Evolutionary conservation across 768 basidiomycete genomes (phyloP).

Genomic region (Boletus subcaerulescens): DNA sequence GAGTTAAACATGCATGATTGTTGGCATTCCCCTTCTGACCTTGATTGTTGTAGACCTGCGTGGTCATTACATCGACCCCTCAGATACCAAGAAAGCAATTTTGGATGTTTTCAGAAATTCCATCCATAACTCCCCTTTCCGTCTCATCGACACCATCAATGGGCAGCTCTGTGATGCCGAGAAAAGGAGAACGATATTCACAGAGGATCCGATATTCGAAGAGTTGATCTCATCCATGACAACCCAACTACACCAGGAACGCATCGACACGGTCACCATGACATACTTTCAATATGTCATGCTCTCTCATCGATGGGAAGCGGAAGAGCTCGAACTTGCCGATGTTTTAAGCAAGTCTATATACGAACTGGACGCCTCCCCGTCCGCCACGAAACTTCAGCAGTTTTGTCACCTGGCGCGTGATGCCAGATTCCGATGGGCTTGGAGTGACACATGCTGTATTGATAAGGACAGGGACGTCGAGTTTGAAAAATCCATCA

Average conservation of each 20-base stretch:
- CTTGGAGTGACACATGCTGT: constrained; percentile 25
- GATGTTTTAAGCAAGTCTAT: constrained; percentile 13
- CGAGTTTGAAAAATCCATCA: constrained; percentile 19
- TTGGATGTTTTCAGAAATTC: not conserved
- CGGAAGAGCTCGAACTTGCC: constrained; percentile 7
- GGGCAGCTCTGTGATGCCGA: constrained; percentile 19
- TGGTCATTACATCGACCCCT: constrained; percentile 9
- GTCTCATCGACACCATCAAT: constrained; percentile 20
- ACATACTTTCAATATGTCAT: constrained; percentile 17
- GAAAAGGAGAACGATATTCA: constrained; percentile 9
- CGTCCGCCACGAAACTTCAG: constrained; percentile 12
- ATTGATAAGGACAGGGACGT: constrained; percentile 18
- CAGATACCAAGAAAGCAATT: not conserved
- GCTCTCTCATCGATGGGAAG: constrained; percentile 24
- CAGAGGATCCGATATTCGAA: constrained; percentile 6
- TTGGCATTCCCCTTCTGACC: not conserved
- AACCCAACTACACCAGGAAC: constrained; percentile 2
- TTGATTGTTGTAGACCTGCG: constrained; percentile 3
- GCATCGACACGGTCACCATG: not conserved
- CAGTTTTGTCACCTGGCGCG: constrained; percentile 14
- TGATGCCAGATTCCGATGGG: constrained; percentile 14
- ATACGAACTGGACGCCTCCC: constrained; percentile 6
- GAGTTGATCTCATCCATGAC: constrained; percentile 17
- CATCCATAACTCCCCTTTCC: constrained; percentile 3
- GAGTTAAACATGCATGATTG: not conserved